Conservation (phyloP, 352 stramenopile species). For the Phytophthora colocasiae region DNA sequence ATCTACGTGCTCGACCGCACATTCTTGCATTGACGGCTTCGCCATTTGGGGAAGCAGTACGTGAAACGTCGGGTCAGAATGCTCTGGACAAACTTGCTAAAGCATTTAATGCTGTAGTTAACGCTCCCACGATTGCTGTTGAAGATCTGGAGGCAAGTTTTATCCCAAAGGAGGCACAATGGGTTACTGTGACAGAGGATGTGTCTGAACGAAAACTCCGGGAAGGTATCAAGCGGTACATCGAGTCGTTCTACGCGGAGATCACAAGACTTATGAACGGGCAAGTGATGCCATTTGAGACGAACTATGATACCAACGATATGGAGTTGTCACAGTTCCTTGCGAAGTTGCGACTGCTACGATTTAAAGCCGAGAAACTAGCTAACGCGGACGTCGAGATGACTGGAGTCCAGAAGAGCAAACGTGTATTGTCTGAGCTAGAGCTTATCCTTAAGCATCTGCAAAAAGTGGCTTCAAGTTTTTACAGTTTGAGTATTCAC, state of each 20-base stretch:
- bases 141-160: slow-evolving; percentile 55
- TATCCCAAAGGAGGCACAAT: slow-evolving; percentile 68
- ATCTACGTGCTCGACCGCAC: slow-evolving; percentile 41
- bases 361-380: slow-evolving; percentile 22
- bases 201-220: slow-evolving; percentile 45
- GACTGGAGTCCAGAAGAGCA: slow-evolving; percentile 31
- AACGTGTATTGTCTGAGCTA: slow-evolving; percentile 31
- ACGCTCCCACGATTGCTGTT: slow-evolving; percentile 66
- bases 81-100: slow-evolving; percentile 49
- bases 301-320: slow-evolving; percentile 61
- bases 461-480: slow-evolving; percentile 53
- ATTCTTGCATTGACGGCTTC: slow-evolving; percentile 77
- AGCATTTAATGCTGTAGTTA: slow-evolving; percentile 60
- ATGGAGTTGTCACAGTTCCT: slow-evolving; percentile 63
- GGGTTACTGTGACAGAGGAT: slow-evolving; percentile 55
- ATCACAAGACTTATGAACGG: slow-evolving; percentile 38
- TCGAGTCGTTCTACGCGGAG: slow-evolving; percentile 47
- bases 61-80: slow-evolving; percentile 40
- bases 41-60: slow-evolving; percentile 68
- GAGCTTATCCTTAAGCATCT: slow-evolving; percentile 58
- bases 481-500: slow-evolving; percentile 61
- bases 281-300: slow-evolving; percentile 48
- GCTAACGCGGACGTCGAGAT: slow-evolving; percentile 13
- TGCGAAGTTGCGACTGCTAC: slow-evolving; percentile 47
- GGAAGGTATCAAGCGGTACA: slow-evolving; percentile 50